Conservation (phyloP, 2,329 filamentous ascomycete species). For the Geosmithia putterillii region DNA sequence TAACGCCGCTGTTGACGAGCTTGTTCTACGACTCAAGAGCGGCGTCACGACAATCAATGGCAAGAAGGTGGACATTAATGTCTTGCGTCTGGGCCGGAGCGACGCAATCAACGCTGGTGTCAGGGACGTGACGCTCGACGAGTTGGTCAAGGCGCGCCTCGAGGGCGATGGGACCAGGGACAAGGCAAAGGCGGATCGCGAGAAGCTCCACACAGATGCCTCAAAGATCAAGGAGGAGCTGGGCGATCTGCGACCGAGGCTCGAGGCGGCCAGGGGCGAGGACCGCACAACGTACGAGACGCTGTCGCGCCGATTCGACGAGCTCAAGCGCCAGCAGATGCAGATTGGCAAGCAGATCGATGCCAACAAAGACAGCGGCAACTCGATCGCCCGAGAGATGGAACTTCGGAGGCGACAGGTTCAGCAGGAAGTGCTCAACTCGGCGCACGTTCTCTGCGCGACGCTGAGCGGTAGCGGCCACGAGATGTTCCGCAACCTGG, state of each 20-base stretch:
- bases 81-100: constrained; percentile 79
- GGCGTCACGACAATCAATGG: constrained; percentile 73
- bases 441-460: constrained; percentile 85
- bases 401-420: constrained; percentile 75
- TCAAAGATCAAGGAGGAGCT: constrained; percentile 66
- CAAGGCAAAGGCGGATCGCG: constrained; percentile 41
- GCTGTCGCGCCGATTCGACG: constrained; percentile 66
- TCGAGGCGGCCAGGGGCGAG: constrained; percentile 53
- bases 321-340: constrained; percentile 63
- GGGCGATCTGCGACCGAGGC: constrained; percentile 53
- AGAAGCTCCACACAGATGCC: constrained; percentile 51
- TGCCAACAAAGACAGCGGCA: constrained; percentile 73
- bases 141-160: constrained; percentile 69
- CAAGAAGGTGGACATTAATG: constrained; percentile 62
- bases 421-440: constrained; percentile 84
- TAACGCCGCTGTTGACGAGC: constrained; percentile 92
- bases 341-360: constrained; percentile 74
- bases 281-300: constrained; percentile 34
- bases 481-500: constrained; percentile 90
- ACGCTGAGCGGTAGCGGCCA: constrained; percentile 93
- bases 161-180: constrained; percentile 46
- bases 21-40: constrained; percentile 83
- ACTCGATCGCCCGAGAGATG: constrained; percentile 67
- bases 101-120: constrained; percentile 89
- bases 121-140: constrained; percentile 83